Evolutionary conservation across 495 filamentous ascomycete genomes (phyloP).

Genomic region (Penicillium arizonense): DNA sequence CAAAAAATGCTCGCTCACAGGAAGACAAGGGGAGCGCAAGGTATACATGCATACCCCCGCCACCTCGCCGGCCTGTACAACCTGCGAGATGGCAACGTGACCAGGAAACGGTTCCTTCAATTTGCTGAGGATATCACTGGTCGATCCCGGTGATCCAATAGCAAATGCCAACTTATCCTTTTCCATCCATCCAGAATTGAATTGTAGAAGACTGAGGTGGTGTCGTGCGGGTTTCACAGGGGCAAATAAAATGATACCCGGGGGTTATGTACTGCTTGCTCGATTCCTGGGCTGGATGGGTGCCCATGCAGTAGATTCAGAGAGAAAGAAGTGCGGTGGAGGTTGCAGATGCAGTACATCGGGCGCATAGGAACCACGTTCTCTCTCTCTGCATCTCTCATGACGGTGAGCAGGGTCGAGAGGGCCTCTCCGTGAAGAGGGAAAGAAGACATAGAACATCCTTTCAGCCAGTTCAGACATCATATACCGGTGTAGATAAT

Average conservation of each 20-base stretch:
- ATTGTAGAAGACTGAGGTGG: background rate
- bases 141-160: background rate
- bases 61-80: background rate
- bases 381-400: too few species aligned
- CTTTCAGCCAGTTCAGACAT: conserved; percentile 1
- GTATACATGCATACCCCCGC: conserved; percentile 2
- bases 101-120: background rate
- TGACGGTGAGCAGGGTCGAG: too few species aligned
- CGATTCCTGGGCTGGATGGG: background rate
- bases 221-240: background rate
- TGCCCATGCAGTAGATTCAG: background rate
- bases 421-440: background rate
- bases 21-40: background rate
- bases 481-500: background rate
- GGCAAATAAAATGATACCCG: background rate
- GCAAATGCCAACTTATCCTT: background rate
- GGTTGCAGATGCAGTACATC: too few species aligned
- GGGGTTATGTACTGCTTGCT: background rate
- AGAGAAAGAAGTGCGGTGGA: too few species aligned
- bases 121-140: background rate
- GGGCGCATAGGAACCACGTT: too few species aligned
- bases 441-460: background rate
- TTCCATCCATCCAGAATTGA: background rate
- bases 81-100: background rate
- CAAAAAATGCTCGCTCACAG: background rate